These are phyloP conservation scores for Choiromyces venosus DNA, from an alignment of 495 filamentous ascomycete species.

Conservation along the genomic window DNA sequence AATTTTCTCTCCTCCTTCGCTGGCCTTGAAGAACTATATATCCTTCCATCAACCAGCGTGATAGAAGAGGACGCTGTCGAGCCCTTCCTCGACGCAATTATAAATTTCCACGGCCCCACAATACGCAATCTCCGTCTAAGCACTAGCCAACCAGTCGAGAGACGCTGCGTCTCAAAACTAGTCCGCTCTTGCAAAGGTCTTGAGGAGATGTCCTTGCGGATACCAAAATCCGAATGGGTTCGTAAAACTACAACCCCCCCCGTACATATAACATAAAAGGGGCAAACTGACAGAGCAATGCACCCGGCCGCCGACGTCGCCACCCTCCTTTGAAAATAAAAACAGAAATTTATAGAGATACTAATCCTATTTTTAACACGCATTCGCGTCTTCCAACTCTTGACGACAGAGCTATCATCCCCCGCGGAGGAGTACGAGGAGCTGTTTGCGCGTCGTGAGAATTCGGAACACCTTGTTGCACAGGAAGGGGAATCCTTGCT, in stretches of 20 bases:
- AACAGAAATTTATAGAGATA: conserved; percentile 24
- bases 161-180: conserved; percentile 13
- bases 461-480: conserved; percentile 10
- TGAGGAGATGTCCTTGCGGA: conserved; percentile 29
- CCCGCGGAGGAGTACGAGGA: conserved; percentile 9
- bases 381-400: conserved; percentile 22
- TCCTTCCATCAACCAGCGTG: conserved; percentile 19
- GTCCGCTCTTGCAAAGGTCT: conserved; percentile 20
- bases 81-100: conserved; percentile 20
- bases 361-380: conserved; percentile 21
- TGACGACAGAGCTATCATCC: conserved; percentile 10
- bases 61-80: conserved; percentile 8
- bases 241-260: background rate
- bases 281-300: background rate
- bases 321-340: background rate
- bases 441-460: background rate
- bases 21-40: conserved; percentile 27
- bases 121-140: conserved; percentile 19
- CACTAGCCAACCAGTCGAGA: conserved; percentile 18
- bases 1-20: conserved; percentile 23
- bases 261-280: background rate
- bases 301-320: background rate
- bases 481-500: conserved; percentile 8
- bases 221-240: conserved; percentile 31
- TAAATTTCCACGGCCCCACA: conserved; percentile 16